phyloP scores from a whole-genome alignment of 306 rosid species.

The Ceratonia siliqua region DNA sequence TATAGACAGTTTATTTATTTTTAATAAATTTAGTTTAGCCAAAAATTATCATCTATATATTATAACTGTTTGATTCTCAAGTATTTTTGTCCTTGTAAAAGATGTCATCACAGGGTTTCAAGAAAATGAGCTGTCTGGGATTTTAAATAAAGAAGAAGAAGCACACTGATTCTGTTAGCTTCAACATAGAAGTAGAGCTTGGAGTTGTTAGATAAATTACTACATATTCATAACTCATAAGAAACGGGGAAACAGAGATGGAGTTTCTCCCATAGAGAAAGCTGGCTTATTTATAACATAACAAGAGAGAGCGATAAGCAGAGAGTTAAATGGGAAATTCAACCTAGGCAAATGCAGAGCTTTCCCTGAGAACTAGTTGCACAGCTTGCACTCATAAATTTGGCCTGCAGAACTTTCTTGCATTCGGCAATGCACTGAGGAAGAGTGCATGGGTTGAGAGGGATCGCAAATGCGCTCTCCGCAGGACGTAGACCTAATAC shows the following conservation, averaged over 20 bases:
- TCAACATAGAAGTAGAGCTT: neutral
- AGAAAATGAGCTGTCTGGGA: too few species aligned
- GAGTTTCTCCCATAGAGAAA: neutral
- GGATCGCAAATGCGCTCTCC: conserved; percentile 41
- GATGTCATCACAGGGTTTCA: too few species aligned
- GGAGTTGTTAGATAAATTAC: neutral
- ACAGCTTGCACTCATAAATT: conserved; percentile 36
- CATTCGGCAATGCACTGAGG: conserved; percentile 34
- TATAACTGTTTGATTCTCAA: too few species aligned
- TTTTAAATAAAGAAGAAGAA: too few species aligned
- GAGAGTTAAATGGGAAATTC: neutral
- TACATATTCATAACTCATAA: neutral
- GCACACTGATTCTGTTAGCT: neutral
- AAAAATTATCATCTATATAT: too few species aligned
- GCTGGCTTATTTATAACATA: neutral
- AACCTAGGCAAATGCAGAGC: conserved; percentile 42
- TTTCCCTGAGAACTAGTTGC: conserved; percentile 20
- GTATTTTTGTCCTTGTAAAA: too few species aligned
- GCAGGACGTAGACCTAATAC: neutral
- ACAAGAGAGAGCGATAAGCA: neutral
- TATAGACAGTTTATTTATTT: too few species aligned
- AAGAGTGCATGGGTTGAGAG: conserved; percentile 41
- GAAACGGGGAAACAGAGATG: neutral
- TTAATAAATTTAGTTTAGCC: too few species aligned
- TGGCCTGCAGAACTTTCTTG: conserved; percentile 11